Evolutionary conservation across 208 protist species (phyloP), one percentile per base, ranked within the genome.

Genomic region (Balamuthia mandrillaris): DNA sequence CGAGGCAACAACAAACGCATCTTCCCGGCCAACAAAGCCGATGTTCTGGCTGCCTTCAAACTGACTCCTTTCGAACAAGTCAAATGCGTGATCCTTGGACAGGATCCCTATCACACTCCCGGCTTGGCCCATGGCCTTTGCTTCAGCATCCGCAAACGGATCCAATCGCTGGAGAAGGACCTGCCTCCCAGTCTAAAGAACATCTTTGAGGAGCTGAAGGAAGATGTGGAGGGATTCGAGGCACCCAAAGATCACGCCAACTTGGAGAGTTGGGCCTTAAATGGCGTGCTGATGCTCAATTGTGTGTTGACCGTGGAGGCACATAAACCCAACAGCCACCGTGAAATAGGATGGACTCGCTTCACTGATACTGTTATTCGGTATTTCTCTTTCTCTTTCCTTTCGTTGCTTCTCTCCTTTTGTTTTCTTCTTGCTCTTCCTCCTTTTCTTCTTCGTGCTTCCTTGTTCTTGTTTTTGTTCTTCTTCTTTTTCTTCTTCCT

Each of bases 71-170:
- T 87, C 47, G 85, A 88, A 37, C 52, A 89, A 12, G 85, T 92
- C 7, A 87, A 86, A 29, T 89, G 92, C 42, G 90, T 93, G 21
- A 90, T 93, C 37, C 31, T 93, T 21, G 91, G 91, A 9, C 91
- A 93, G 79, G 91, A 93, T 56, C 91, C 91, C 18, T 93, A 93
- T 68, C 56, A 85, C 56, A 66, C 61, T 5, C 10, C n/a, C 2
- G 42, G 44, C 14, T 89, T 92, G 81, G 91, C 91, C 4, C 90
- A 92, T 84, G 91, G 89, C 14, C 66, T 93, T 4, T 89, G 65
- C 41, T 93, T 93, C 72, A 86, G 60, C 51, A 90, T 93, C 9
- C 37, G 41, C 29, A 58, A 45, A 16, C 85, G 86, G n/a, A 52
- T 91, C 3, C n/a, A n/a, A n/a, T n/a, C n/a, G n/a, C n/a, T n/a